Evolutionary conservation across 805 yeast genomes (phyloP).

Genomic region (Suhomyces prunicola): DNA sequence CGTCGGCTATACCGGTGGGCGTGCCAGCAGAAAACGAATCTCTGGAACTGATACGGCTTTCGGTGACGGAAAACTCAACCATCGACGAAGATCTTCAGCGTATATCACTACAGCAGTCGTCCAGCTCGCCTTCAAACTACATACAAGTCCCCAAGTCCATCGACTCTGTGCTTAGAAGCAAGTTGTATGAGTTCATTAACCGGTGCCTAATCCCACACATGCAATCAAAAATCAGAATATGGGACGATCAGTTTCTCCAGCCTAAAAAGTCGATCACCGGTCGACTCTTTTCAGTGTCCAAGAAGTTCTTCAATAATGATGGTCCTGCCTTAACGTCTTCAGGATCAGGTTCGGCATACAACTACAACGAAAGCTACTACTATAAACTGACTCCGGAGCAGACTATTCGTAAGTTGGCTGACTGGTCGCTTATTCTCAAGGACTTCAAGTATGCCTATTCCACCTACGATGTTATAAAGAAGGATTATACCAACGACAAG

Average conservation of each 20-base stretch:
- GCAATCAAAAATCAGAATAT: conserved; percentile 72
- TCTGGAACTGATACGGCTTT: conserved; percentile 1
- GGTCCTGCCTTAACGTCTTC: conserved; percentile 4
- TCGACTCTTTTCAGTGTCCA: conserved; percentile 64
- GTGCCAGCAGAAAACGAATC: conserved; percentile 11
- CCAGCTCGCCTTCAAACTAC: conserved; percentile 9
- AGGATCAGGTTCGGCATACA: conserved; percentile 33
- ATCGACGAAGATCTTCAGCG: conserved; percentile 50
- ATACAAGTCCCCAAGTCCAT: conserved; percentile 32
- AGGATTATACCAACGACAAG: conserved; percentile 72
- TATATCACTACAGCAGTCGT: conserved; percentile 21
- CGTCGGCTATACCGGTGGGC: conserved; percentile 19
- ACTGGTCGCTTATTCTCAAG: conserved; percentile 87
- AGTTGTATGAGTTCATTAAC: conserved; percentile 46
- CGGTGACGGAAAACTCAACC: conserved; percentile 32
- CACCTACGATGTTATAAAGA: conserved; percentile 76
- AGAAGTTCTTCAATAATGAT: conserved; percentile 48
- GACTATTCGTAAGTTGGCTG: conserved; percentile 77
- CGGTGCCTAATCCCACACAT: conserved; percentile 71
- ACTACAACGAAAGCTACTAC: conserved; percentile 55
- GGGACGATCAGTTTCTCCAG: conserved; percentile 81
- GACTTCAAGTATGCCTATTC: conserved; percentile 83
- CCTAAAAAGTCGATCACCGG: conserved; percentile 78
- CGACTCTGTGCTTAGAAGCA: conserved; percentile 37
- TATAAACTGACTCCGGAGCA: conserved; percentile 65